phyloP scores from a whole-genome alignment of 345 rosid genomes.

The Linum tenue region DNA sequence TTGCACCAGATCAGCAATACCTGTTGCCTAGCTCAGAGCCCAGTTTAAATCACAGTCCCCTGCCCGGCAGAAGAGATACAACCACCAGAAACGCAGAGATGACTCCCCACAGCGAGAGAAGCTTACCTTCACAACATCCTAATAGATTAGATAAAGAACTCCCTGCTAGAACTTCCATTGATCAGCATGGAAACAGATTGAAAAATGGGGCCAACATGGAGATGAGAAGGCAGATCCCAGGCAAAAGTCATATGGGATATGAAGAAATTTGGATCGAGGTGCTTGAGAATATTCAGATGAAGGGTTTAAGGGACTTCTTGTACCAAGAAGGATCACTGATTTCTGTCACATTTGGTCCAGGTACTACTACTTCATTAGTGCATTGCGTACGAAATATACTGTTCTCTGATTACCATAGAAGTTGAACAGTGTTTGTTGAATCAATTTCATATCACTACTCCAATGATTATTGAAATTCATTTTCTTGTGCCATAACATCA shows the following conservation, averaged over 20 bases:
- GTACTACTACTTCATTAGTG: conserved; percentile 24
- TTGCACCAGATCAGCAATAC: conserved; percentile 11
- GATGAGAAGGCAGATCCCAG: conserved; percentile 5
- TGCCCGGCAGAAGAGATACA: conserved; percentile 1
- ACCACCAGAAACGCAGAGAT: conserved; percentile 4
- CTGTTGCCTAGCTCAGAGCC: not conserved
- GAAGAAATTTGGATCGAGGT: conserved; percentile 24
- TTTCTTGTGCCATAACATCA: no score
- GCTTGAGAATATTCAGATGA: conserved; percentile 18
- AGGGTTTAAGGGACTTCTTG: conserved; percentile 24
- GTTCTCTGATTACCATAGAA: no score
- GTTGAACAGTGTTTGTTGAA: no score
- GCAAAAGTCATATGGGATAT: conserved; percentile 7
- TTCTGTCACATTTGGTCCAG: conserved; percentile 76
- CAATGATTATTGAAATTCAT: no score
- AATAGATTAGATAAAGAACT: no score
- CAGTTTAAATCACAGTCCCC: not conserved
- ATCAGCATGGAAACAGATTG: not conserved
- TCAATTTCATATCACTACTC: no score
- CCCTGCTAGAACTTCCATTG: no score
- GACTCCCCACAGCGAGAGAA: conserved; percentile 7
- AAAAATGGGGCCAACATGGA: conserved; percentile 5
- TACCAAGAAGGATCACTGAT: conserved; percentile 64
- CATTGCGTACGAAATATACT: no score
- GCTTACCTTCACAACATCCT: not conserved